Evolutionary conservation across 495 filamentous ascomycete genomes (phyloP), one percentile per base, ranked within the genome.

Genomic region (Penicillium dipodomyicola): DNA sequence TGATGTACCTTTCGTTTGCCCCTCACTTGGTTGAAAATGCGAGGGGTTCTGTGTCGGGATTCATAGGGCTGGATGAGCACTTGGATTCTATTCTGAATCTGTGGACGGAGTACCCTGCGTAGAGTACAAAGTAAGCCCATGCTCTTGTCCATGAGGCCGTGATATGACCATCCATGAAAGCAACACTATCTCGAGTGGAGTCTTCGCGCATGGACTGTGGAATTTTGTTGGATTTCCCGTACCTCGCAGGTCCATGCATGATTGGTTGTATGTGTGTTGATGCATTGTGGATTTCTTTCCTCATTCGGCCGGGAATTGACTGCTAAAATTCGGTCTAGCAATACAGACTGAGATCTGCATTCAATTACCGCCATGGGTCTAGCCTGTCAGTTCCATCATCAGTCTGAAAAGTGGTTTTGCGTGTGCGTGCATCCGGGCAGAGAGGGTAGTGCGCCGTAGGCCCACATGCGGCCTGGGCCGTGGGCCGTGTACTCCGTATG

Each of bases 391-490:
- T 25, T 52, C 23, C 17, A 29, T 41, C 9, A 9, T 30, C 17
- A n/a, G 14, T n/a, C 39, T 1, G 29, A 22, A 22, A 3, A 29
- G 20, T 40, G 22, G 35, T 19, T 29, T 32, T 14, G 35, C 17
- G 42, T 23, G 20, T 47, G 40, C 27, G 12, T 30, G 32, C 23
- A 47, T 47, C 42, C n/a, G 32, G 47, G 42, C 20, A 55, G 56
- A 60, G 53, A 59, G 61, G 30, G 61, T 40, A 47, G 30, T 33
- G 39, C 22, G 22, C 37, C 42, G 32, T 54, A 19, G 62, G 58
- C 59, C 65, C 62, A 65, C 62, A 58, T 60, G 48, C 59, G 62
- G 65, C 62, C 60, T 60, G 47, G 57, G 57, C 62, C 54, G 57
- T 67, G 15, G 35, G n/a, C 35, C 35, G 6, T 9, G 6, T 39